Conservation (phyloP, 305 asterid genomes). For the Solanum hybrid region DNA sequence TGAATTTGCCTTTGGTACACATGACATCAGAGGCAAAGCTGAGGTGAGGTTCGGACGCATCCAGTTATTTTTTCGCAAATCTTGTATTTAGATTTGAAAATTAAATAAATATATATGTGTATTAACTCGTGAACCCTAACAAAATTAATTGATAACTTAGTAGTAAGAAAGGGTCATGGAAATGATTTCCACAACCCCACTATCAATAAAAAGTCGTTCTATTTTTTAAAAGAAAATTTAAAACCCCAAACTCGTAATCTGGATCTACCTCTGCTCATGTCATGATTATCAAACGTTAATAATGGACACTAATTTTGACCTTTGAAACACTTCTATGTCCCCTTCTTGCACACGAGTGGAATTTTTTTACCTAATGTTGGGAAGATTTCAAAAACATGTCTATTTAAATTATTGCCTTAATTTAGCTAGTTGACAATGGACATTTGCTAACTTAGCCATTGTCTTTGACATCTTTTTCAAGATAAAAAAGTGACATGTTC, state of each 20-base stretch:
- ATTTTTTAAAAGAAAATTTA: too few relatives aligned
- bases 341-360: not conserved
- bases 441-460: not conserved
- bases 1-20: not conserved
- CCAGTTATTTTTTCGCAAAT: fast-evolving
- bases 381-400: not conserved
- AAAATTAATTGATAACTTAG: too few relatives aligned
- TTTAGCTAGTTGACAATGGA: not conserved
- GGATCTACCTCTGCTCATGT: too few relatives aligned
- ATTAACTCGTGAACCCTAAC: fast-evolving
- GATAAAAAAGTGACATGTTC: not conserved
- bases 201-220: too few relatives aligned
- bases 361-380: not conserved
- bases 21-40: not conserved
- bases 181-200: not conserved
- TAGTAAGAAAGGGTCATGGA: too few relatives aligned
- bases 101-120: too few relatives aligned
- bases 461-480: not conserved
- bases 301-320: not conserved
- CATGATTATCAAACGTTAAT: not conserved
- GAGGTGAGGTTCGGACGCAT: not conserved
- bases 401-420: not conserved
- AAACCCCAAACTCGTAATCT: not conserved
- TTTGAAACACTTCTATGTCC: not conserved
- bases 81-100: not conserved